Evolutionary conservation across 1,284 basidiomycete species (phyloP).

Genomic region (Chondrostereum purpureum): DNA sequence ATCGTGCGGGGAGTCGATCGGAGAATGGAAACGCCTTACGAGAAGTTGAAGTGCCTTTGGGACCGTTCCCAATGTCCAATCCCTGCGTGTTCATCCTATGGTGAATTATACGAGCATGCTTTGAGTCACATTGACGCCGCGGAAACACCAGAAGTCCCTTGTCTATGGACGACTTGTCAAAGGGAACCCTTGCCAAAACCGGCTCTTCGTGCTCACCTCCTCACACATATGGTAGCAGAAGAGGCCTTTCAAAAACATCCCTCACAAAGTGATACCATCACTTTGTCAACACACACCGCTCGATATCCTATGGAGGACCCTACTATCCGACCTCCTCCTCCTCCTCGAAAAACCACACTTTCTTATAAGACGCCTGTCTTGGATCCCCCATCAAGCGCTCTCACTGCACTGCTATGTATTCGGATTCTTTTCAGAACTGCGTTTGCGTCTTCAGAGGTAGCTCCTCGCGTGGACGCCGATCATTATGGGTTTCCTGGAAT

Average conservation of each 20-base stretch:
- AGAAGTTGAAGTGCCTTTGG: conserved; percentile 68
- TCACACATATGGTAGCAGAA: conserved; percentile 64
- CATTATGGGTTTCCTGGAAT: conserved; percentile 79
- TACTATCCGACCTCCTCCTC: conserved; percentile 56
- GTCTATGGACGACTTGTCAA: conserved; percentile 62
- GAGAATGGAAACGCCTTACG: conserved; percentile 48
- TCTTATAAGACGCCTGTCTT: conserved; percentile 46
- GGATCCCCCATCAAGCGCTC: conserved; percentile 65
- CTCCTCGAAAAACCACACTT: conserved; percentile 51
- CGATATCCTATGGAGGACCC: conserved; percentile 54
- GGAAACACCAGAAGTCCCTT: conserved; percentile 41
- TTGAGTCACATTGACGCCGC: conserved; percentile 44
- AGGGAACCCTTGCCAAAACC: conserved; percentile 39
- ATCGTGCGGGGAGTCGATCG: conserved; percentile 75
- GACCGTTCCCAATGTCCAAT: conserved; percentile 47
- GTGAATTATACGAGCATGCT: conserved; percentile 65
- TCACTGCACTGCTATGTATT: conserved; percentile 70
- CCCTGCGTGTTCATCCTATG: conserved; percentile 39
- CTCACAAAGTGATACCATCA: conserved; percentile 63
- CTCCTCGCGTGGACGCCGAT: conserved; percentile 68
- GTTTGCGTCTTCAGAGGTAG: conserved; percentile 62
- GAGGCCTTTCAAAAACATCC: conserved; percentile 50
- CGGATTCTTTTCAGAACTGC: conserved; percentile 70
- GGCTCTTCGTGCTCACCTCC: conserved; percentile 53
- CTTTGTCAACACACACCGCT: conserved; percentile 45